Base-by-base conservation (phyloP, 768 basidiomycete species). In the Phylloporus arenicola region DNA sequence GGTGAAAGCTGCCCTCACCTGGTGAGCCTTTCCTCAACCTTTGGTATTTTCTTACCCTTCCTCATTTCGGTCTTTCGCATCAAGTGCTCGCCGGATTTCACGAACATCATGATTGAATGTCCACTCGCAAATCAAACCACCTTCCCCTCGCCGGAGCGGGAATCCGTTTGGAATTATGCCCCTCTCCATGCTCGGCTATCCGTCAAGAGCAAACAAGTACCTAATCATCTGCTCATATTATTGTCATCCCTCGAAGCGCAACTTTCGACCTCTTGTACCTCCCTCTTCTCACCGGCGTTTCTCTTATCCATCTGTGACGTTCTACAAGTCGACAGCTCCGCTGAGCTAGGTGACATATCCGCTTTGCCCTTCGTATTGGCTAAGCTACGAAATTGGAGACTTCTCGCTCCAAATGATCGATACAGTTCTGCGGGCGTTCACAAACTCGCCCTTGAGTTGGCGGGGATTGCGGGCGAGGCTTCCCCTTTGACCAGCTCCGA, bases 301-400 rank as follows among this genome's bases (percentile, higher is more conserved):
- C 59, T 65, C 40, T 58, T 59, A 35, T 51, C 64, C 17, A 58
- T 66, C n/a, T 64, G 64, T 34, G 45, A 53, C 3, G 31, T 12
- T 33, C 44, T 65, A 34, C 59, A 47, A 14, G 16, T 31, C 1
- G 24, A 22, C 19, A 17, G 19, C 27, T 20, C 48, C 13, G 22
- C 12, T 4, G 49, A 45, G 22, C 47, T 33, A 22, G 11, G 1
- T 10, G 38, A 54, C 4, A 13, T 43, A 16, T 45, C 53, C 39
- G 12, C 64, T 8, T 45, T 65, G 9, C 61, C 64, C 35, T 51
- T 13, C 45, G 64, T 64, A 16, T 47, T 65, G 52, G 43, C 39
- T 16, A 64, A 45, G 50, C 51, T 65, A 39, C 56, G 62, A 16
- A 48, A 47, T 8, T 65, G 64, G 64, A 57, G 64, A 39, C 48